These are phyloP conservation scores for Voacanga thouarsii DNA, from an alignment of 257 asterid genomes.

Conservation along the genomic window DNA sequence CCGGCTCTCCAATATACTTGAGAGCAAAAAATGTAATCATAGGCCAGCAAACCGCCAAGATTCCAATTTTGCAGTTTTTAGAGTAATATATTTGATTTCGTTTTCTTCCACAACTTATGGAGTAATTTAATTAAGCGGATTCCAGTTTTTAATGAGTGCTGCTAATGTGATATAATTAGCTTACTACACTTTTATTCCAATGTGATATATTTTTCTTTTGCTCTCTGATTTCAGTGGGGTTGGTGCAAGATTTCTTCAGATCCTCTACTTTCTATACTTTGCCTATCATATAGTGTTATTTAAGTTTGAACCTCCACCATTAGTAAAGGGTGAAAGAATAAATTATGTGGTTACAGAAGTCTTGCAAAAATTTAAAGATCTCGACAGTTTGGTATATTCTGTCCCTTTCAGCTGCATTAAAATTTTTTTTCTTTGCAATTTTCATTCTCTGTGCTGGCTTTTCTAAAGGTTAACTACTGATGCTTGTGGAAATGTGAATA, in stretches of 20 bases:
- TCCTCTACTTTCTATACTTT: conserved; percentile 17
- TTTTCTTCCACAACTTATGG: no score
- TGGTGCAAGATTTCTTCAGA: conserved; percentile 39
- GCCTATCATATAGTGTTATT: background rate
- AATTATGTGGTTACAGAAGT: no score
- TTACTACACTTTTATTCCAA: no score
- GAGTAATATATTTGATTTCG: conserved; percentile 26
- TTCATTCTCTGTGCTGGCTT: background rate
- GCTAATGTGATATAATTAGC: no score
- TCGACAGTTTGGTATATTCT: no score
- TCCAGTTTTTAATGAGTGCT: no score
- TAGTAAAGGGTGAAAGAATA: background rate
- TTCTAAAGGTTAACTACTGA: background rate
- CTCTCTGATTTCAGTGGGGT: conserved; percentile 33
- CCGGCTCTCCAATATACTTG: conserved; percentile 15
- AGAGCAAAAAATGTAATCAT: conserved; percentile 16
- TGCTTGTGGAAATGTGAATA: background rate
- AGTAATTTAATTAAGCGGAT: no score
- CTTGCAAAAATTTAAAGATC: no score
- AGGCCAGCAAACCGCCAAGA: conserved; percentile 16
- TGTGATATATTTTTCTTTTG: no score
- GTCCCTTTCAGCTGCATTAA: no score
- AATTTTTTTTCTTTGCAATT: no score
- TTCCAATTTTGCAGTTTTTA: conserved; percentile 40
- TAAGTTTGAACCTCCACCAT: background rate